Conservation (phyloP, 2,329 filamentous ascomycete species). For the Aspergillus carbonarius region DNA sequence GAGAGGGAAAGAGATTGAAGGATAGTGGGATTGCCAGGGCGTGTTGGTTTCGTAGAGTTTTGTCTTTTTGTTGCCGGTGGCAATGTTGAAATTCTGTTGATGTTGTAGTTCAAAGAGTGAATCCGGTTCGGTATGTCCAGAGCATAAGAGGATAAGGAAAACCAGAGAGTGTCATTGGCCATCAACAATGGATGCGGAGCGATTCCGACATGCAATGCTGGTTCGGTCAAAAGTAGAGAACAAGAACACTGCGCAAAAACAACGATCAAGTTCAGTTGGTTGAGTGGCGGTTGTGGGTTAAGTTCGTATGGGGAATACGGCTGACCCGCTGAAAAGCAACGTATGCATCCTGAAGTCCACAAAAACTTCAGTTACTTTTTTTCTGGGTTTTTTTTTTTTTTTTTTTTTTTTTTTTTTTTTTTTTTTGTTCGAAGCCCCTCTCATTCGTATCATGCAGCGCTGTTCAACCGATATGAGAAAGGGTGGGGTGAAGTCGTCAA, state of each 20-base stretch:
- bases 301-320: neutral
- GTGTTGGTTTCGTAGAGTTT: slow-evolving; percentile 1
- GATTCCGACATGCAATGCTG: neutral
- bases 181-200: slow-evolving; percentile 10
- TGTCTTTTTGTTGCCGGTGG: neutral
- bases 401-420: neutral
- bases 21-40: neutral
- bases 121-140: slow-evolving; percentile 6
- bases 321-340: neutral
- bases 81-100: neutral
- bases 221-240: slow-evolving; percentile 1
- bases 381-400: neutral
- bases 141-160: slow-evolving; percentile 15
- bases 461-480: neutral
- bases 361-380: neutral
- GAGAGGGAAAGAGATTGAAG: slow-evolving; percentile 8
- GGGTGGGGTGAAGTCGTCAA: slow-evolving; percentile 13
- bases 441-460: neutral
- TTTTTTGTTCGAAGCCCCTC: neutral
- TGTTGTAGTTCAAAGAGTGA: slow-evolving; percentile 10
- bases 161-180: slow-evolving; percentile 15
- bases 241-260: neutral
- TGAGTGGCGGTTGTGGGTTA: neutral
- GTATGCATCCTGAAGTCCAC: neutral
- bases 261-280: slow-evolving; percentile 5